Evolutionary conservation across 768 basidiomycete genomes (phyloP).

Genomic region (Candolleomyces aberdarensis): DNA sequence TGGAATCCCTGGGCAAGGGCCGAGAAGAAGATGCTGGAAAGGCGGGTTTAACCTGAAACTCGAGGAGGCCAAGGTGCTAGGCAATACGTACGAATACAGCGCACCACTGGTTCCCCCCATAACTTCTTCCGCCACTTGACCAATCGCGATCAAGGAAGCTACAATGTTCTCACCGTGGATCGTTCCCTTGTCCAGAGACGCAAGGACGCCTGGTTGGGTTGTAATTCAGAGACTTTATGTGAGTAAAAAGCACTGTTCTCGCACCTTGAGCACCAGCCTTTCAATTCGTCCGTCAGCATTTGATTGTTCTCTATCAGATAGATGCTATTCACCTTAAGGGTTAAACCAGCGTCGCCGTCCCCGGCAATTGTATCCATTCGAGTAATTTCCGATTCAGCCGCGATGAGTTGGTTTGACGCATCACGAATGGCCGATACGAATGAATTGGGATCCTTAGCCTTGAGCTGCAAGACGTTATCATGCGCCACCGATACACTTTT

Average conservation of each 20-base stretch:
- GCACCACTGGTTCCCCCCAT: constrained; percentile 95
- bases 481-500: constrained; percentile 6
- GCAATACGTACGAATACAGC: constrained; percentile 72
- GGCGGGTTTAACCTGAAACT: not conserved
- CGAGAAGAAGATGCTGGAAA: constrained; percentile 82
- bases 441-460: constrained; percentile 36
- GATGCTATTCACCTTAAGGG: constrained; percentile 37
- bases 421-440: constrained; percentile 56
- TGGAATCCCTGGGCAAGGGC: constrained; percentile 75
- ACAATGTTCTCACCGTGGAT: constrained; percentile 66
- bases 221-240: not conserved
- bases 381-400: constrained; percentile 87
- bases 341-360: constrained; percentile 70
- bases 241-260: constrained; percentile 5
- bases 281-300: not conserved
- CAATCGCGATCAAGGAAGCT: constrained; percentile 60
- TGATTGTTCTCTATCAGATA: not conserved
- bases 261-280: constrained; percentile 70
- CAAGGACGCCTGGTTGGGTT: constrained; percentile 50
- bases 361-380: constrained; percentile 88
- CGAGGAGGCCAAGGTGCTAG: not conserved
- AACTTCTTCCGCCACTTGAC: constrained; percentile 71
- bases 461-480: constrained; percentile 15
- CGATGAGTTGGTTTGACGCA: constrained; percentile 65
- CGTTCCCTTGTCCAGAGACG: constrained; percentile 49